A percentile compares a stretch with the other conserved stretches of the same genome.
Evolutionary conservation across 805 yeast genomes (phyloP).

Genomic region (Metschnikowia sp.): DNA sequence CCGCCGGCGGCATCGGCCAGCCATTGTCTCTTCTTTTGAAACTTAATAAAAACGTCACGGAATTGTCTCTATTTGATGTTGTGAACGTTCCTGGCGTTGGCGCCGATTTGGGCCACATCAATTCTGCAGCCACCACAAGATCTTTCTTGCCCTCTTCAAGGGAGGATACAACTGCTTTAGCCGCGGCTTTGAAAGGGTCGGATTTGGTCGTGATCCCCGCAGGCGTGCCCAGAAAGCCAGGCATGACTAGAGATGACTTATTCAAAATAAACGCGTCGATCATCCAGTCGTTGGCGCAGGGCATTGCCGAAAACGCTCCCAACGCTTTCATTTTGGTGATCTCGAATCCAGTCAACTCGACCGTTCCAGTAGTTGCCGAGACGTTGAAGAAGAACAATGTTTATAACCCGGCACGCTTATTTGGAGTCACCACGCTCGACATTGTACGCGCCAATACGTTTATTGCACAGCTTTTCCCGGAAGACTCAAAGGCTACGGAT

Average conservation of each 20-base stretch:
- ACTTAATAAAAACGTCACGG: conserved; percentile 57
- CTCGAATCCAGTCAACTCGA: conserved; percentile 92
- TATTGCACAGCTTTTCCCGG: conserved; percentile 52
- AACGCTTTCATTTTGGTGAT: conserved; percentile 76
- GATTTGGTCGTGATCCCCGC: conserved; percentile 67
- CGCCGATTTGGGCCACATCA: conserved; percentile 82
- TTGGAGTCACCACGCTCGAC: conserved; percentile 90
- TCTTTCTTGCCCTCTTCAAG: conserved; percentile 58
- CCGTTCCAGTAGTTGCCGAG: conserved; percentile 86
- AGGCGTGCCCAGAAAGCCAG: conserved; percentile 91
- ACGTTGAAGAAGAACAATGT: conserved; percentile 65
- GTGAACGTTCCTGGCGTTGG: conserved; percentile 85
- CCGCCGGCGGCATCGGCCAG: conserved; percentile 95
- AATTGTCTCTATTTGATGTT: conserved; percentile 79
- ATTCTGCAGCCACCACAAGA: conserved; percentile 58
- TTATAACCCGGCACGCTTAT: conserved; percentile 66
- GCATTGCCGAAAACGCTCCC: conserved; percentile 70
- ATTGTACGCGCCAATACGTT: conserved; percentile 85
- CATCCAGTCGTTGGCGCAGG: conserved; percentile 67
- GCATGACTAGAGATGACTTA: conserved; percentile 89
- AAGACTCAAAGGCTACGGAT: conserved; percentile 46
- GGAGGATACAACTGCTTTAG: conserved; percentile 46
- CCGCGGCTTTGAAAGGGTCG: conserved; percentile 42
- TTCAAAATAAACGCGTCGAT: conserved; percentile 82
- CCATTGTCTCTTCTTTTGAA: conserved; percentile 81